phyloP scores from a whole-genome alignment of 768 basidiomycete genomes.

The Suillus subaureus region DNA sequence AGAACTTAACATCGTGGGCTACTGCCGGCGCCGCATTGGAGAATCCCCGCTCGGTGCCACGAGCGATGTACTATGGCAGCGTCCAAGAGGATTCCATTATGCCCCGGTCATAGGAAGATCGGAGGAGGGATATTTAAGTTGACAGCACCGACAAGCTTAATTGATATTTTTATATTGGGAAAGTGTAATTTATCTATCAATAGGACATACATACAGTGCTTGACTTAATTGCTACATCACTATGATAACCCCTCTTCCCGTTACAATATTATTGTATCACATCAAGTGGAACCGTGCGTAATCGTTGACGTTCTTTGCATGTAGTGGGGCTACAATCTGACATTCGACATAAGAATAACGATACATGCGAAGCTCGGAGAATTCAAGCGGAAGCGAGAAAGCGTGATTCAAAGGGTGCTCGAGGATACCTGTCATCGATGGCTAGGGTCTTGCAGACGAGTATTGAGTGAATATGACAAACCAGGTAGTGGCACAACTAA shows the following conservation, averaged over 20 bases:
- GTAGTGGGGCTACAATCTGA: neutral
- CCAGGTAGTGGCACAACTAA: neutral
- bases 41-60: neutral
- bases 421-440: slow-evolving; percentile 30
- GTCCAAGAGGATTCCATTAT: slow-evolving; percentile 23
- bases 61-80: slow-evolving; percentile 4
- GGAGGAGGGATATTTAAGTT: slow-evolving; percentile 25
- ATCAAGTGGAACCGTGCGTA: neutral
- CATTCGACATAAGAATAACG: neutral
- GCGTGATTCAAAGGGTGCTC: slow-evolving; percentile 26
- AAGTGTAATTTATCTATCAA: neutral
- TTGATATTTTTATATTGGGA: neutral
- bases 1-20: slow-evolving; percentile 35
- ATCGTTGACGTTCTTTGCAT: too few species aligned
- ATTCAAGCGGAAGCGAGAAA: neutral
- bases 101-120: slow-evolving; percentile 29
- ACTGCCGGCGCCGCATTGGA: slow-evolving; percentile 27
- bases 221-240: neutral
- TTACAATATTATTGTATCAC: neutral
- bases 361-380: neutral
- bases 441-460: slow-evolving; percentile 18
- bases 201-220: neutral
- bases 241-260: neutral
- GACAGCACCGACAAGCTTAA: neutral
- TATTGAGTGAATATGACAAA: neutral